Percentiles rank a stretch among this genome's conserved stretches.
These are phyloP conservation scores for Boletus sp. DNA, from an alignment of 1,284 basidiomycete genomes.

Conservation along the genomic window DNA sequence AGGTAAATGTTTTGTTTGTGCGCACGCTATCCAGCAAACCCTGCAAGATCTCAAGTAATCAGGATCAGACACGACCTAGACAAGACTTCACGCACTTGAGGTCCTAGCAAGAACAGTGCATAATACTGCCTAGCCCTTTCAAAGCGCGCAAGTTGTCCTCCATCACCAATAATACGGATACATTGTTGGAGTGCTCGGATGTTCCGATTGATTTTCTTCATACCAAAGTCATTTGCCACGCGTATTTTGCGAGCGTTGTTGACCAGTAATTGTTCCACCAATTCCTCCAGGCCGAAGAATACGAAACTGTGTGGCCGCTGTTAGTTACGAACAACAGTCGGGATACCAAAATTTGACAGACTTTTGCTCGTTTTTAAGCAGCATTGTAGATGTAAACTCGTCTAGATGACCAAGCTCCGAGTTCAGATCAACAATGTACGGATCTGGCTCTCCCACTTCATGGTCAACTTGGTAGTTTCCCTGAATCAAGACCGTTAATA, in stretches of 20 bases:
- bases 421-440: slow-evolving; percentile 87
- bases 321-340: slow-evolving; percentile 3
- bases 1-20: slow-evolving; percentile 63
- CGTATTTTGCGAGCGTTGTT: slow-evolving; percentile 70
- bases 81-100: slow-evolving; percentile 52
- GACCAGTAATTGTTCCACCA: slow-evolving; percentile 85
- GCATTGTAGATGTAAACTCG: slow-evolving; percentile 58
- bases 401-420: slow-evolving; percentile 76
- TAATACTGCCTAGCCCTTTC: slow-evolving; percentile 79
- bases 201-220: slow-evolving; percentile 88
- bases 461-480: slow-evolving; percentile 80
- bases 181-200: slow-evolving; percentile 92
- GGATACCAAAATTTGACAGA: slow-evolving; percentile 36
- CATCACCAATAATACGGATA: slow-evolving; percentile 73
- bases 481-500: slow-evolving; percentile 37
- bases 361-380: slow-evolving; percentile 66
- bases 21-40: slow-evolving; percentile 72
- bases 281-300: slow-evolving; percentile 81
- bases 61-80: background rate
- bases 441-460: slow-evolving; percentile 87
- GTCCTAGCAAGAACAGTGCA: slow-evolving; percentile 68
- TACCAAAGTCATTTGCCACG: slow-evolving; percentile 72
- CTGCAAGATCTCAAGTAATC: slow-evolving; percentile 37
- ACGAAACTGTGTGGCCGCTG: slow-evolving; percentile 56
- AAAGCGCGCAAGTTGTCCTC: slow-evolving; percentile 64